Conservation (phyloP, 345 rosid species). For the Citrus inodora region DNA sequence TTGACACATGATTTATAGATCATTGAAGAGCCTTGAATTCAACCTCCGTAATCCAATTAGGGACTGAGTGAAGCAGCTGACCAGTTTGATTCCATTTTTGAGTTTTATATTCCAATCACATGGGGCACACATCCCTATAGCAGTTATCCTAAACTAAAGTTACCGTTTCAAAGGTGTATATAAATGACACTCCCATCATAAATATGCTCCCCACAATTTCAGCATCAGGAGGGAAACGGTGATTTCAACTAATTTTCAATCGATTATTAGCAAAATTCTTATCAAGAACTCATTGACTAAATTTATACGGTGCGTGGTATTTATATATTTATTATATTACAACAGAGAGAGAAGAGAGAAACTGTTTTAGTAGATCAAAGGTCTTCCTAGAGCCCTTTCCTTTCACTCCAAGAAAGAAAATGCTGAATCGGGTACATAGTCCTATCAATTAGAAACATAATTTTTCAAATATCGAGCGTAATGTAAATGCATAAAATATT, state of each 20-base stretch:
- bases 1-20: background rate
- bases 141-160: background rate
- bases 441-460: background rate
- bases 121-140: background rate
- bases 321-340: background rate
- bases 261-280: background rate
- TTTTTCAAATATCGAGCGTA: background rate
- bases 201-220: background rate
- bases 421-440: background rate
- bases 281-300: background rate
- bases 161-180: background rate
- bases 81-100: background rate
- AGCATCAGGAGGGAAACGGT: background rate
- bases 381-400: background rate
- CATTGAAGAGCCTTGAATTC: background rate
- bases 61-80: background rate
- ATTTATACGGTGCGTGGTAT: background rate
- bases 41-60: background rate
- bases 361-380: background rate
- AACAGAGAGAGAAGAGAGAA: background rate
- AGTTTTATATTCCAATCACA: background rate
- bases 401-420: background rate
- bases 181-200: background rate
- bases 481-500: background rate
- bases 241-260: background rate